Percentiles rank a stretch among this genome's conserved stretches.
These are phyloP conservation scores for Ogataea ramenticola DNA, from an alignment of 805 yeast genomes.

Conservation along the genomic window DNA sequence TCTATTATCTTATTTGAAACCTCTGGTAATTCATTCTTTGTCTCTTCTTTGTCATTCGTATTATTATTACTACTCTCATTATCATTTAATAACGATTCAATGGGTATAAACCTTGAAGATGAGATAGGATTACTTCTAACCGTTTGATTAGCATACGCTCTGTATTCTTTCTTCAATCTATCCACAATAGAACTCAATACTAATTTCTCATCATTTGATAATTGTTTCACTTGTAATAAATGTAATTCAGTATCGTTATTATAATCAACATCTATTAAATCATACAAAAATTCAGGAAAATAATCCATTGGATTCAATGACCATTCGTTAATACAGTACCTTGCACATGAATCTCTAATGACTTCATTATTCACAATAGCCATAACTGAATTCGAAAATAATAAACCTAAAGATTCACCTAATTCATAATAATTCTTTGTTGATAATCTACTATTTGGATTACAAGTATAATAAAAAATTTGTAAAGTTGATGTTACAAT, in stretches of 20 bases:
- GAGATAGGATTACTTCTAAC: slow-evolving; percentile 1
- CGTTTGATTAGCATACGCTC: slow-evolving; percentile 12
- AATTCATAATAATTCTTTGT: slow-evolving; percentile 13
- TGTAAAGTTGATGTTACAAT: slow-evolving; percentile 13
- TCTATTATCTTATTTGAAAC: slow-evolving; percentile 6
- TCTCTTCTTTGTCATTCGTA: no score
- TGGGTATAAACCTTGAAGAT: slow-evolving; percentile 9
- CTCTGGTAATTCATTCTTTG: no score
- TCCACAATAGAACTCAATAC: slow-evolving; percentile 8
- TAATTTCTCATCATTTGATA: slow-evolving; percentile 5
- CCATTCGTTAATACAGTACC: slow-evolving; percentile 16
- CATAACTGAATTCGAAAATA: slow-evolving; percentile 12
- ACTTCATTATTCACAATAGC: slow-evolving; percentile 5
- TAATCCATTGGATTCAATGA: slow-evolving; percentile 9
- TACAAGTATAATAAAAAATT: slow-evolving; percentile 12
- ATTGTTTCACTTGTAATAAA: slow-evolving; percentile 1
- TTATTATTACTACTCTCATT: neutral
- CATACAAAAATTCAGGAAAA: slow-evolving; percentile 18
- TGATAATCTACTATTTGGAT: slow-evolving; percentile 12
- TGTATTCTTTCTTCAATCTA: slow-evolving; percentile 15
- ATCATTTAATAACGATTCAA: slow-evolving; percentile 8
- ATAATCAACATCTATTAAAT: slow-evolving; percentile 11
- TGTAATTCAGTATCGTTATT: slow-evolving; percentile 1
- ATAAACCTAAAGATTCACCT: slow-evolving; percentile 12
- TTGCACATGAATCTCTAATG: slow-evolving; percentile 13